phyloP scores from a whole-genome alignment of 148 eudicot species.

The Polygonum maritimum region DNA sequence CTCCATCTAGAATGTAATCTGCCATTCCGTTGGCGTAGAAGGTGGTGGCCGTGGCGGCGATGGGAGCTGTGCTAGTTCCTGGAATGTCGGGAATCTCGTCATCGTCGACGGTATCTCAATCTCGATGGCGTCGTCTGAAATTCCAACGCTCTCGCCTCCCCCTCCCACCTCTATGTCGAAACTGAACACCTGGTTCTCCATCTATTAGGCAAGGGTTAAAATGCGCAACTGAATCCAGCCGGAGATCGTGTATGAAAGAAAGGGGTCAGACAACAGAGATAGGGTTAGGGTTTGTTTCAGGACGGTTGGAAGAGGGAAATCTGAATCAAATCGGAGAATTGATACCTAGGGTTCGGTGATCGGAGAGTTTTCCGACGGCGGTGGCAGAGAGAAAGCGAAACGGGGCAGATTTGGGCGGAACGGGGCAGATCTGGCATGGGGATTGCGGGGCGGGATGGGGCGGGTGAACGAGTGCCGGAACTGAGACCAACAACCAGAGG shows the following conservation, averaged over 20 bases:
- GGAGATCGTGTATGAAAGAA: neutral
- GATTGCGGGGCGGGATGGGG: no score
- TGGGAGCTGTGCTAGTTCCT: neutral
- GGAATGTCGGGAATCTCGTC: conserved; percentile 12
- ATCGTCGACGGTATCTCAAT: conserved; percentile 13
- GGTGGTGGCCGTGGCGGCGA: neutral
- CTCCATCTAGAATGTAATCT: conserved; percentile 19
- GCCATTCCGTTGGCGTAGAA: neutral
- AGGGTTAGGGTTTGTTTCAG: conserved; percentile 8
- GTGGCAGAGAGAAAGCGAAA: neutral
- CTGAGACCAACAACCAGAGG: no score
- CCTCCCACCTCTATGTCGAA: conserved; percentile 27
- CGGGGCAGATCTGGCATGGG: no score
- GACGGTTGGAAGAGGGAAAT: conserved; percentile 4
- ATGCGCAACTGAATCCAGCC: neutral
- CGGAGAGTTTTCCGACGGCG: neutral
- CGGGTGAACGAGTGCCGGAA: no score
- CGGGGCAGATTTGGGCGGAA: no score
- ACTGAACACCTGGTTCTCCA: conserved; percentile 31
- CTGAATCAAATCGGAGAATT: neutral
- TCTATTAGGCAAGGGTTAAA: conserved; percentile 6
- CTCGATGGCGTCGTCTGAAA: conserved; percentile 25
- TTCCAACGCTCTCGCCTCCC: conserved; percentile 8
- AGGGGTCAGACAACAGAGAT: neutral
- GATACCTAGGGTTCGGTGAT: neutral